These are phyloP conservation scores for Kodamaea fukazawae DNA, from an alignment of 805 yeast species.

Conservation along the genomic window DNA sequence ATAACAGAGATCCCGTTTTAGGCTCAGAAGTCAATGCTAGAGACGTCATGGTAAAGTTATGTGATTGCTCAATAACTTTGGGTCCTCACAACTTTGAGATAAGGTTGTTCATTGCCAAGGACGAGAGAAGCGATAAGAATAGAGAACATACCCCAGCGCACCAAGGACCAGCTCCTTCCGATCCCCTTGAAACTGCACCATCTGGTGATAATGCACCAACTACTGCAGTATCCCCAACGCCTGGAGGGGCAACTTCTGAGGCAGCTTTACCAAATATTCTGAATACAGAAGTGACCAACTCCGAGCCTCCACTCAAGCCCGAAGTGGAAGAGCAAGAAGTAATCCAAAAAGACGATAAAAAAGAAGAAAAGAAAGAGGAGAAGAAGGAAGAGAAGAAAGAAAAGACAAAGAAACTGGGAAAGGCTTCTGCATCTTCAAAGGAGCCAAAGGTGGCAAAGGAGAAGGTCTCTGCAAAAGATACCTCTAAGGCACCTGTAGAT, in stretches of 20 bases:
- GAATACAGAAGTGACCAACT: too few relatives aligned
- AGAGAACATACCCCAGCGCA: conserved; percentile 6
- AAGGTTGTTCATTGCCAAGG: conserved; percentile 79
- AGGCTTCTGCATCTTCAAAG: conserved; percentile 1
- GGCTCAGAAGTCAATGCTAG: conserved; percentile 53
- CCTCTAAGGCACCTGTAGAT: too few relatives aligned
- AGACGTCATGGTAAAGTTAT: conserved; percentile 84
- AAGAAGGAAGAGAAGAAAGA: conserved; percentile 12
- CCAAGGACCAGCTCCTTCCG: neutral
- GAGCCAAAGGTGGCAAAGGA: neutral
- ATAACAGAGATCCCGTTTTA: conserved; percentile 33
- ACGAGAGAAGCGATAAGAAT: conserved; percentile 52
- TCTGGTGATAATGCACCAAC: neutral
- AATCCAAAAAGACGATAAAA: too few relatives aligned
- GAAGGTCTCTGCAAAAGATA: neutral
- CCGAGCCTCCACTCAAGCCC: too few relatives aligned
- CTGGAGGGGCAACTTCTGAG: conserved; percentile 13
- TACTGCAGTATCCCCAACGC: conserved; percentile 11
- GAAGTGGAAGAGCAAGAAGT: too few relatives aligned
- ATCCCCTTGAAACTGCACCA: neutral
- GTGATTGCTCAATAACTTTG: conserved; percentile 66
- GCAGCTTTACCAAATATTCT: too few relatives aligned
- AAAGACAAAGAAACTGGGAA: neutral
- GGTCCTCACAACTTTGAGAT: conserved; percentile 86
- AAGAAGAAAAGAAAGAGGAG: conserved; percentile 1